A percentile compares a stretch with the other conserved stretches of the same genome.
Conservation (phyloP, 1,284 basidiomycete species). For the Ustilago loliicola region DNA sequence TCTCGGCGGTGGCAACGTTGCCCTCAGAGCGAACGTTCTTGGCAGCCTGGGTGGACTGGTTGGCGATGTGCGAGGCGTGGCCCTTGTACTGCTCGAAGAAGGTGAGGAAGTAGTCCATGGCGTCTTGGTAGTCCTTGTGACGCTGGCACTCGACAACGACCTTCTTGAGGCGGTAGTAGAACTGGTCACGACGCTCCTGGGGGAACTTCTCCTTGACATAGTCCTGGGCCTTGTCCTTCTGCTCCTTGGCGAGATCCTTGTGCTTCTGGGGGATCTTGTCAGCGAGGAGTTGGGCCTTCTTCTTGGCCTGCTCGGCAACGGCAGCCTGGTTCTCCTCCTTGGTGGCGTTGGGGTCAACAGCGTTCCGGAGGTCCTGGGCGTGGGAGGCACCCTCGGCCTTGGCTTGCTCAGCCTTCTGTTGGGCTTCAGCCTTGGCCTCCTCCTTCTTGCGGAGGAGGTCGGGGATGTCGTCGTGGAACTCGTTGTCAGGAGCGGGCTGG, state of each 20-base stretch:
- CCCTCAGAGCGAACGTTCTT: slow-evolving; percentile 75
- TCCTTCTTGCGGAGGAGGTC: slow-evolving; percentile 70
- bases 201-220: slow-evolving; percentile 87
- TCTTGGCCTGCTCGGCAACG: slow-evolving; percentile 73
- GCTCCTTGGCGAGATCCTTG: slow-evolving; percentile 64
- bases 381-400: slow-evolving; percentile 50
- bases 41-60: slow-evolving; percentile 73
- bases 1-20: slow-evolving; percentile 70
- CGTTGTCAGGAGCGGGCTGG: slow-evolving; percentile 73
- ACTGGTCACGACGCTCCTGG: slow-evolving; percentile 84
- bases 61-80: slow-evolving; percentile 75
- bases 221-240: slow-evolving; percentile 69
- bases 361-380: slow-evolving; percentile 55
- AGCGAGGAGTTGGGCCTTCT: slow-evolving; percentile 67
- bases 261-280: slow-evolving; percentile 68
- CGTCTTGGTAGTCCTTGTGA: slow-evolving; percentile 86
- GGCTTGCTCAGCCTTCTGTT: slow-evolving; percentile 55
- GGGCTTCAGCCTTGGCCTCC: slow-evolving; percentile 56
- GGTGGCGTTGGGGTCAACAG: slow-evolving; percentile 62
- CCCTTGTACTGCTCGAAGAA: slow-evolving; percentile 77
- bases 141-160: slow-evolving; percentile 92
- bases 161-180: slow-evolving; percentile 85
- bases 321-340: slow-evolving; percentile 70
- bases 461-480: slow-evolving; percentile 73
- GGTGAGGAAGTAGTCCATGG: slow-evolving; percentile 72